phyloP scores from a whole-genome alignment of 2,329 filamentous ascomycete species.

The Saccharata proteae region DNA sequence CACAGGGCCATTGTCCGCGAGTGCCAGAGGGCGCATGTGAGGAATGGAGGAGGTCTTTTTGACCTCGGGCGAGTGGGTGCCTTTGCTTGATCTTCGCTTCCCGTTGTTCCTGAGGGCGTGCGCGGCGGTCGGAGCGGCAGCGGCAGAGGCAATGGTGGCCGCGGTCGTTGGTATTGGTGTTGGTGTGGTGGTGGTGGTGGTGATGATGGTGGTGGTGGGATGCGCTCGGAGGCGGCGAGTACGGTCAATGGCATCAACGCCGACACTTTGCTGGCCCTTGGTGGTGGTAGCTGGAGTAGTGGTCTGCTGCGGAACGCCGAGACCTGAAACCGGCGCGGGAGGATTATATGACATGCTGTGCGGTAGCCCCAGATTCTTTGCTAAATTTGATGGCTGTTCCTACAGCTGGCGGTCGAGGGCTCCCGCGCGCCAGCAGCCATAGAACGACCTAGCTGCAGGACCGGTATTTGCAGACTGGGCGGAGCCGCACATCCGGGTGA shows the following conservation, averaged over 20 bases:
- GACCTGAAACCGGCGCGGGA: constrained; percentile 17
- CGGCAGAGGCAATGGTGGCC: constrained; percentile 13
- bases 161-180: constrained; percentile 15
- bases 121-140: constrained; percentile 13
- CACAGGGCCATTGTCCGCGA: constrained; percentile 27
- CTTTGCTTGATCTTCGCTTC: constrained; percentile 27
- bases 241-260: constrained; percentile 5
- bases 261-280: constrained; percentile 7
- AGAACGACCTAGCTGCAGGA: constrained; percentile 15
- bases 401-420: constrained; percentile 21
- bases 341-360: constrained; percentile 25
- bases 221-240: constrained; percentile 3
- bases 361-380: constrained; percentile 19
- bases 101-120: constrained; percentile 19
- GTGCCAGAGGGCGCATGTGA: constrained; percentile 31
- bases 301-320: constrained; percentile 12
- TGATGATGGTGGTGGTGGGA: no score
- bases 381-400: constrained; percentile 21
- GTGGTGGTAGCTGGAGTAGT: constrained; percentile 15
- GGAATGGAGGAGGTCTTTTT: constrained; percentile 35
- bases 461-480: constrained; percentile 4
- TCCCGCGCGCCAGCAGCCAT: constrained; percentile 22
- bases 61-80: constrained; percentile 26
- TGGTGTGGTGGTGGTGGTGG: no score
- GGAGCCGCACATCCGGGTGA: not conserved